Conservation (phyloP, 1,139 yeast genomes). For the Taphrina pruni region DNA sequence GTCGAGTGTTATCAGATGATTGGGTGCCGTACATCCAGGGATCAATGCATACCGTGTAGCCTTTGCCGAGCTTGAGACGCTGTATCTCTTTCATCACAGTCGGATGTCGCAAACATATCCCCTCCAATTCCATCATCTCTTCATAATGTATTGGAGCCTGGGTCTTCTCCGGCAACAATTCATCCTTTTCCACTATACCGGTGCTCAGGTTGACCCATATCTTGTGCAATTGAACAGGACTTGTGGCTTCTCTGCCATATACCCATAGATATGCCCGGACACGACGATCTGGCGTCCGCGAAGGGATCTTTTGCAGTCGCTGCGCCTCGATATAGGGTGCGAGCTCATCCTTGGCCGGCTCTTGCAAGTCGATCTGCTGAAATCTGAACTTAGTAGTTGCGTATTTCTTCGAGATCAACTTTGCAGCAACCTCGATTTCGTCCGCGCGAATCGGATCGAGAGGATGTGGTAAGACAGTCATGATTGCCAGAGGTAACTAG, state of each 20-base stretch:
- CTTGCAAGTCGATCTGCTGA: constrained; percentile 72
- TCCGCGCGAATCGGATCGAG: constrained; percentile 70
- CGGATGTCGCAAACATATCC: constrained; percentile 68
- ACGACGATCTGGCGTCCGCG: constrained; percentile 4
- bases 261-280: constrained; percentile 26
- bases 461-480: constrained; percentile 57
- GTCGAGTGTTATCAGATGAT: constrained; percentile 77
- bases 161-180: constrained; percentile 54
- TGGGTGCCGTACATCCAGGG: constrained; percentile 87
- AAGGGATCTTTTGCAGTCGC: constrained; percentile 9
- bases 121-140: constrained; percentile 69
- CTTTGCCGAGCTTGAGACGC: constrained; percentile 62
- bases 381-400: constrained; percentile 55
- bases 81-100: constrained; percentile 72
- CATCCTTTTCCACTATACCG: constrained; percentile 13
- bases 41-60: constrained; percentile 77
- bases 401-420: constrained; percentile 21
- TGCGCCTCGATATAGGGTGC: constrained; percentile 63
- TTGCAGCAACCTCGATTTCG: constrained; percentile 60
- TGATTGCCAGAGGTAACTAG: too few species aligned
- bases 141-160: constrained; percentile 68
- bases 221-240: constrained; percentile 22
- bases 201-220: constrained; percentile 17
- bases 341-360: constrained; percentile 68
- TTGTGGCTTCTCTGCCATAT: constrained; percentile 8